Evolutionary conservation across 1,284 basidiomycete species (phyloP).

Genomic region (Rhodotorula sp.): DNA sequence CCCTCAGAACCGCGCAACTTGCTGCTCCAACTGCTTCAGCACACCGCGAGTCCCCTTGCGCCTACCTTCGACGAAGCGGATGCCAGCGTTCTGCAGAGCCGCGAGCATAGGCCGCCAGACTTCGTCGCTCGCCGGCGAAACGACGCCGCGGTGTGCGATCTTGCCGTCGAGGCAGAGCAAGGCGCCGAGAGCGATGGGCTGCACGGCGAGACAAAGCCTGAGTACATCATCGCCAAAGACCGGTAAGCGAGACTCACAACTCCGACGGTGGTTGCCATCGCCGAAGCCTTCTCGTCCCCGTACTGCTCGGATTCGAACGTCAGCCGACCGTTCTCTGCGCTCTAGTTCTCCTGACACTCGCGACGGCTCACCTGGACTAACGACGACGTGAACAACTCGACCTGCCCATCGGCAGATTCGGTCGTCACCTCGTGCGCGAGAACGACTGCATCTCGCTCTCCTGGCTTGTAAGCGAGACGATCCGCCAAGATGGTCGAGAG

Average conservation of each 20-base stretch:
- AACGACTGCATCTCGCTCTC: constrained; percentile 83
- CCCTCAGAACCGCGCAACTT: no score
- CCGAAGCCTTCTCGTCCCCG: constrained; percentile 63
- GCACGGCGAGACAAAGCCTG: not conserved
- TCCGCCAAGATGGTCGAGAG: constrained; percentile 72
- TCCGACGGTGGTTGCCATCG: constrained; percentile 88
- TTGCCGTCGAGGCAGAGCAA: constrained; percentile 18
- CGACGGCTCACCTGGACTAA: constrained; percentile 55
- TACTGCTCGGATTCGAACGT: constrained; percentile 48
- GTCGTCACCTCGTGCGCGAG: constrained; percentile 73
- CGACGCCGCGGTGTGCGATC: constrained; percentile 25
- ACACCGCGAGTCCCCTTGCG: constrained; percentile 21
- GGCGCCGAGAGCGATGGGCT: constrained; percentile 40
- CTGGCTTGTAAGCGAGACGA: constrained; percentile 67
- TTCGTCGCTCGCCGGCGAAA: constrained; percentile 25
- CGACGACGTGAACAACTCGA: constrained; percentile 68
- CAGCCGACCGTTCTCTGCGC: not conserved
- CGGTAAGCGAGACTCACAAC: constrained; percentile 15
- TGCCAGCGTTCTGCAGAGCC: constrained; percentile 21
- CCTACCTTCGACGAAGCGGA: constrained; percentile 25
- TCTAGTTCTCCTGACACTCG: no score
- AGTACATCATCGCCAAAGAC: no score
- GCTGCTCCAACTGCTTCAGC: constrained; percentile 18
- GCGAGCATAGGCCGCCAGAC: constrained; percentile 35
- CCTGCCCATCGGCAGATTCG: constrained; percentile 45